Evolutionary conservation across 2,329 filamentous ascomycete genomes (phyloP).

Genomic region (Colletotrichum spinosum): DNA sequence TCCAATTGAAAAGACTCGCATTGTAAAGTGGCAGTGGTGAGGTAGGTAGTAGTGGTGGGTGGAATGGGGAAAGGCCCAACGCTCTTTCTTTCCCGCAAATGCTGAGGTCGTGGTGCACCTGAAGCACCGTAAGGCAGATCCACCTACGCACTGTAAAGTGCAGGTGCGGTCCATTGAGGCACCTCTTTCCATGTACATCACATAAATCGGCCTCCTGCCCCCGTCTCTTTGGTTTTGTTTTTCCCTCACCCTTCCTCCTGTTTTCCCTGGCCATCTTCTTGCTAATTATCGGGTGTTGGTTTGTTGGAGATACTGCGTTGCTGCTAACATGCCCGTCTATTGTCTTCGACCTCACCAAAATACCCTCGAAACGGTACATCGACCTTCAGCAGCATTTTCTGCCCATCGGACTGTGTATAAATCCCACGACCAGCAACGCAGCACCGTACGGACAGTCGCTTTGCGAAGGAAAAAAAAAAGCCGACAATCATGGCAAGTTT

Average conservation of each 20-base stretch:
- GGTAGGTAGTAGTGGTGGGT: background rate
- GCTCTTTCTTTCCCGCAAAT: background rate
- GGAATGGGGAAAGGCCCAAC: no score
- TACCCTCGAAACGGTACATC: slow-evolving; percentile 20
- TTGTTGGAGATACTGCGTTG: slow-evolving; percentile 6
- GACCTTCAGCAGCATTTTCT: slow-evolving; percentile 19
- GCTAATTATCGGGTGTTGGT: slow-evolving; percentile 1
- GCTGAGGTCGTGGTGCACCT: slow-evolving; percentile 3
- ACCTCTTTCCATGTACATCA: slow-evolving; percentile 31
- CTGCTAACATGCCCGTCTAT: background rate
- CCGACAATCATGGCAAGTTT: no score
- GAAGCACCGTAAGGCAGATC: slow-evolving; percentile 15
- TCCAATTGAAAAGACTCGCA: no score
- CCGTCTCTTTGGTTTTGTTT: slow-evolving; percentile 28
- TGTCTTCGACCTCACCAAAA: background rate
- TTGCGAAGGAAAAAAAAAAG: no score
- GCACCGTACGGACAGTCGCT: no score
- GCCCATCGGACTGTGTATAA: slow-evolving; percentile 21
- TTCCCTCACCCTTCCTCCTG: slow-evolving; percentile 27
- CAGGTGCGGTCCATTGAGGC: slow-evolving; percentile 18
- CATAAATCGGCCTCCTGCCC: slow-evolving; percentile 36
- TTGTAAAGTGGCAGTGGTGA: background rate
- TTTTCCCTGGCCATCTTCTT: slow-evolving; percentile 24
- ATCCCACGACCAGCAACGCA: background rate
- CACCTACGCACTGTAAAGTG: slow-evolving; percentile 23